Conservation (phyloP, 352 stramenopile species). For the Globisporangium abappressorium region DNA sequence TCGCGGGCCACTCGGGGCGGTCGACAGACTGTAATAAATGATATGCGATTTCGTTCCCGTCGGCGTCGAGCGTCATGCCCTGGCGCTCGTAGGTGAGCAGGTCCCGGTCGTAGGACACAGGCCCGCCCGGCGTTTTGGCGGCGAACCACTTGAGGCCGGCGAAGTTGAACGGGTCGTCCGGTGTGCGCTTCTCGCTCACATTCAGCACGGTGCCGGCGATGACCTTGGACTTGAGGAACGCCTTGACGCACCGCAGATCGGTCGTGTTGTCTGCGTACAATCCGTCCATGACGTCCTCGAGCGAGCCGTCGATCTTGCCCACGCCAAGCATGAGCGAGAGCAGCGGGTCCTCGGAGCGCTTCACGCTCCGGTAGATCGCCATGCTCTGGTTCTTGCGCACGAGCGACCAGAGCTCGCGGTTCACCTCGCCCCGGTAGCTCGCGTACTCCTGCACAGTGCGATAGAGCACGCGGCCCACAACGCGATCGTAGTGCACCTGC, state of each 20-base stretch:
- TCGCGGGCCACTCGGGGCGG: conserved; percentile 26
- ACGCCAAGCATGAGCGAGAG: conserved; percentile 28
- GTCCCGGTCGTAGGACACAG: conserved; percentile 36
- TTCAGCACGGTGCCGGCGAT: conserved; percentile 39
- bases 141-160: conserved; percentile 43
- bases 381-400: conserved; percentile 35
- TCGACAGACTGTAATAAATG: conserved; percentile 45
- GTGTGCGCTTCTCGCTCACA: conserved; percentile 24
- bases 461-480: conserved; percentile 22
- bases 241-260: conserved; percentile 39
- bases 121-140: conserved; percentile 24
- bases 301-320: conserved; percentile 30
- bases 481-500: conserved; percentile 30
- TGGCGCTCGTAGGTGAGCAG: conserved; percentile 51
- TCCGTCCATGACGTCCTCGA: conserved; percentile 48
- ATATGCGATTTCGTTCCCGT: conserved; percentile 36
- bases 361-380: conserved; percentile 47
- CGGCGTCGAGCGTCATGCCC: conserved; percentile 30
- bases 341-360: conserved; percentile 32
- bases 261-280: conserved; percentile 37
- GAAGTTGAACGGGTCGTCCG: conserved; percentile 35
- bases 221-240: conserved; percentile 32
- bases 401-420: conserved; percentile 32
- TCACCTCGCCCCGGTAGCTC: conserved; percentile 15
- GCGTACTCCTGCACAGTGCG: conserved; percentile 32